A percentile compares a stretch with the other conserved stretches of the same genome.
phyloP scores from a whole-genome alignment of 2,329 filamentous ascomycete genomes.

The Laburnicola sp. region DNA sequence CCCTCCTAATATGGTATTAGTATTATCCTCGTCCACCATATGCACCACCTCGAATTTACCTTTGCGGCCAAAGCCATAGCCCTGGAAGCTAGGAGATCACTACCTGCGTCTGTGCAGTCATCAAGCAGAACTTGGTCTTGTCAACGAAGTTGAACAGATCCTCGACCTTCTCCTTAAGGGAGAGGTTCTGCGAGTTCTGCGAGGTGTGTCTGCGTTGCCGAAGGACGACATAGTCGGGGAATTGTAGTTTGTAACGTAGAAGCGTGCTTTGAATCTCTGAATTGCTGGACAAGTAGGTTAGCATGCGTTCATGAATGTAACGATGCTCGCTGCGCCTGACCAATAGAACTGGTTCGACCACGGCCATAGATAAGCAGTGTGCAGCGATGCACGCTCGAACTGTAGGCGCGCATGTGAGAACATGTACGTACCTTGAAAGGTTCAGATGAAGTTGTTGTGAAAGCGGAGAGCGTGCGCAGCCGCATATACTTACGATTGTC shows the following conservation, averaged over 20 bases:
- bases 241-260: neutral
- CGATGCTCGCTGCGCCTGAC: constrained; percentile 4
- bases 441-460: neutral
- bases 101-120: constrained; percentile 75
- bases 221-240: constrained; percentile 39
- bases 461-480: neutral
- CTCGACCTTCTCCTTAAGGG: constrained; percentile 74
- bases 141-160: constrained; percentile 72
- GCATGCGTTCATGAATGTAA: neutral
- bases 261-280: neutral
- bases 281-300: neutral
- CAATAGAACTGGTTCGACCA: constrained; percentile 1
- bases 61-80: constrained; percentile 84
- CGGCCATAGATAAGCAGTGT: neutral
- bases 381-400: neutral
- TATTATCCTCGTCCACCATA: constrained; percentile 11
- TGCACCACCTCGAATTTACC: constrained; percentile 52
- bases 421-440: constrained; percentile 2
- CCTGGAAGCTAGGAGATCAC: constrained; percentile 72
- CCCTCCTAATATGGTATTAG: constrained; percentile 60
- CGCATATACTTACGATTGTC: constrained; percentile 9
- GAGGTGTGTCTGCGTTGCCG: constrained; percentile 59
- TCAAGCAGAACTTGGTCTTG: constrained; percentile 80
- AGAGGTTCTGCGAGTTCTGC: constrained; percentile 71
- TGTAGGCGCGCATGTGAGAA: neutral